Evolutionary conservation across 257 asterid genomes (phyloP).

Genomic region (Solanum chmielewskii): DNA sequence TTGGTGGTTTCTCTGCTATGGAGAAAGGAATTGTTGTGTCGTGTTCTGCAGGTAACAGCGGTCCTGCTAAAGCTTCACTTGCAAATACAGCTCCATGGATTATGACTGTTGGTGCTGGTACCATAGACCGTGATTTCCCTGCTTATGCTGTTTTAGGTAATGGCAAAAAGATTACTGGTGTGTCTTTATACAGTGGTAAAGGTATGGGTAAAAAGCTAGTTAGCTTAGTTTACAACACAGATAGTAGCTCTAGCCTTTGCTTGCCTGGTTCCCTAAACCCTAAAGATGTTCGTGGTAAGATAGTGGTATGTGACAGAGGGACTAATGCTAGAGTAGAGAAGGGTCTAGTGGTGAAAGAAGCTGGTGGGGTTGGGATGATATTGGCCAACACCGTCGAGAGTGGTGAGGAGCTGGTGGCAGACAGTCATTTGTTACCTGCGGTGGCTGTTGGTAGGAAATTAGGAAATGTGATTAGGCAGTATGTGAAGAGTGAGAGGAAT

Average conservation of each 20-base stretch:
- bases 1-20: slow-evolving; percentile 35
- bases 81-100: slow-evolving; percentile 47
- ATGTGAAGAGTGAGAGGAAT: slow-evolving; percentile 5
- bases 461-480: slow-evolving; percentile 21
- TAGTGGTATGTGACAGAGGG: slow-evolving; percentile 39
- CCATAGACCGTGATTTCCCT: slow-evolving; percentile 38
- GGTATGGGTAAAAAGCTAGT: slow-evolving; percentile 13
- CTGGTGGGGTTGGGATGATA: slow-evolving; percentile 45
- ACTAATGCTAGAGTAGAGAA: slow-evolving; percentile 33
- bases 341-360: slow-evolving; percentile 30
- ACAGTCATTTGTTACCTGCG: slow-evolving; percentile 35
- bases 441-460: slow-evolving; percentile 28
- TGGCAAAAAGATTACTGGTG: slow-evolving; percentile 16
- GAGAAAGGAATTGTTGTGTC: slow-evolving; percentile 33
- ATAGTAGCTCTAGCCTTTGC: slow-evolving; percentile 16
- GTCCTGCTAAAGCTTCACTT: slow-evolving; percentile 23
- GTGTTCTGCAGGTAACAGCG: slow-evolving; percentile 40
- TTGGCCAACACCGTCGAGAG: slow-evolving; percentile 30
- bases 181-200: slow-evolving; percentile 29
- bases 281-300: slow-evolving; percentile 18
- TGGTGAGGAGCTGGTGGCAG: slow-evolving; percentile 45
- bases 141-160: slow-evolving; percentile 25
- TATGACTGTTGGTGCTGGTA: slow-evolving; percentile 44
- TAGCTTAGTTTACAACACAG: slow-evolving; percentile 13
- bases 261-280: slow-evolving; percentile 30